These are phyloP conservation scores for Diplocarpon mali DNA, from an alignment of 2,329 filamentous ascomycete species.

Conservation along the genomic window DNA sequence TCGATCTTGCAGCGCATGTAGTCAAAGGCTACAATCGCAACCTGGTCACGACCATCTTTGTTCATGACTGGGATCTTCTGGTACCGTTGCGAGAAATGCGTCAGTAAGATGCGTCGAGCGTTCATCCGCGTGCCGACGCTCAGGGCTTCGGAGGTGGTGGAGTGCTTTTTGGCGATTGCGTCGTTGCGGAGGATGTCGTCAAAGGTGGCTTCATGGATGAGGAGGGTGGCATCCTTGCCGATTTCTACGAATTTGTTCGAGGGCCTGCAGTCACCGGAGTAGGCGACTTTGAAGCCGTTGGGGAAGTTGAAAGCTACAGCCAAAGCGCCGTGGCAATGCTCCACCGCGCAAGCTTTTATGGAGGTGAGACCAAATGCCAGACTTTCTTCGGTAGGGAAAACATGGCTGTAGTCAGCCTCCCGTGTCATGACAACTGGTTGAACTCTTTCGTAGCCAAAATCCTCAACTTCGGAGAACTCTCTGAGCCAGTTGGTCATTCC, in stretches of 20 bases:
- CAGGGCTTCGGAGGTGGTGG: conserved; percentile 78
- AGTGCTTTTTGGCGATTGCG: conserved; percentile 80
- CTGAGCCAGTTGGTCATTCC: conserved; percentile 66
- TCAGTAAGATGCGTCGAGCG: conserved; percentile 71
- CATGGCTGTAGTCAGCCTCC: conserved; percentile 16
- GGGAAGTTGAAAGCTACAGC: conserved; percentile 70
- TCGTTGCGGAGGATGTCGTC: conserved; percentile 73
- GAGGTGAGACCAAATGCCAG: conserved; percentile 49
- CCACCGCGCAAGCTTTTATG: conserved; percentile 57
- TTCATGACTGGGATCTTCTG: conserved; percentile 33
- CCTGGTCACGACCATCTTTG: conserved; percentile 39
- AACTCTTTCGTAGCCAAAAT: conserved; percentile 54
- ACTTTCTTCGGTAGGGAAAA: conserved; percentile 32
- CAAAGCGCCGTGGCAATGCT: conserved; percentile 70
- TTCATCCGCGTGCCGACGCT: conserved; percentile 66
- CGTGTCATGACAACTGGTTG: conserved; percentile 16
- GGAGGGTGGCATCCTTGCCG: conserved; percentile 64
- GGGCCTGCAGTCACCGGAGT: conserved; percentile 89
- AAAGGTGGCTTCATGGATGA: conserved; percentile 95
- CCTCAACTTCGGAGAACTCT: conserved; percentile 71
- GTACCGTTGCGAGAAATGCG: conserved; percentile 93
- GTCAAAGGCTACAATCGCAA: conserved; percentile 66
- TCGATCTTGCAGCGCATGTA: conserved; percentile 64
- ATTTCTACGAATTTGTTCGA: conserved; percentile 57
- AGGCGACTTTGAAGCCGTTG: conserved; percentile 74